Conservation (phyloP, 2,329 filamentous ascomycete genomes). For the Tolypocladium amazonense region DNA sequence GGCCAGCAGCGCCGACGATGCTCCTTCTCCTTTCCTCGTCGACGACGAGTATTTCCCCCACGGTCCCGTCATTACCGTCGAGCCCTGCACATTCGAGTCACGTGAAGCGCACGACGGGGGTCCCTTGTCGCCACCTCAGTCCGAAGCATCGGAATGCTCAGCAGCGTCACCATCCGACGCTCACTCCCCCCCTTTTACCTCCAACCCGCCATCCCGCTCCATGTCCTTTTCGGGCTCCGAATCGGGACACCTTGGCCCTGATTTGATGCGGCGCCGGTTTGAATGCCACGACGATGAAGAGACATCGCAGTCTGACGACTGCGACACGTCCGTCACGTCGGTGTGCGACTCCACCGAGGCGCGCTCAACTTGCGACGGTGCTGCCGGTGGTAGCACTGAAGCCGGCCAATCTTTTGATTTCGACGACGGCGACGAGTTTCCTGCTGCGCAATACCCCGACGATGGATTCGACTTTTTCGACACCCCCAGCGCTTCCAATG, state of each 20-base stretch:
- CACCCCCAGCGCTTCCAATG: conserved; percentile 12
- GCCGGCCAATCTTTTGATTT: conserved; percentile 19
- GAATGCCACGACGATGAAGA: conserved; percentile 32
- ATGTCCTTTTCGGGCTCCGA: conserved; percentile 44
- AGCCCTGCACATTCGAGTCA: conserved; percentile 24
- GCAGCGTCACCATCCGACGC: conserved; percentile 24
- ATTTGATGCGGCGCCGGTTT: conserved; percentile 15
- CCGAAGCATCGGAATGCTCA: conserved; percentile 37
- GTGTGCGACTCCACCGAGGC: conserved; percentile 34
- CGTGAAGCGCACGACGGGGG: conserved; percentile 8
- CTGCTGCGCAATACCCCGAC: conserved; percentile 27
- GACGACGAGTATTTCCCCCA: conserved; percentile 26
- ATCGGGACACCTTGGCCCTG: conserved; percentile 25
- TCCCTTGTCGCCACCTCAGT: conserved; percentile 32
- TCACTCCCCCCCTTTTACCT: conserved; percentile 19
- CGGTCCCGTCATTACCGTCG: conserved; percentile 30
- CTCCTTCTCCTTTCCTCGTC: conserved; percentile 22
- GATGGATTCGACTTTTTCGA: conserved; percentile 22
- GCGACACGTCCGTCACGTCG: conserved; percentile 32
- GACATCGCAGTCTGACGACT: conserved; percentile 33
- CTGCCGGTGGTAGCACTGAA: conserved; percentile 18
- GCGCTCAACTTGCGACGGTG: conserved; percentile 20
- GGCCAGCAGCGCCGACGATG: conserved; percentile 27
- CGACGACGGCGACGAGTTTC: conserved; percentile 24
- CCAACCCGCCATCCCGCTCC: conserved; percentile 33